Conservation (phyloP, 2,329 filamentous ascomycete species). For the Emmonsia crescens region DNA sequence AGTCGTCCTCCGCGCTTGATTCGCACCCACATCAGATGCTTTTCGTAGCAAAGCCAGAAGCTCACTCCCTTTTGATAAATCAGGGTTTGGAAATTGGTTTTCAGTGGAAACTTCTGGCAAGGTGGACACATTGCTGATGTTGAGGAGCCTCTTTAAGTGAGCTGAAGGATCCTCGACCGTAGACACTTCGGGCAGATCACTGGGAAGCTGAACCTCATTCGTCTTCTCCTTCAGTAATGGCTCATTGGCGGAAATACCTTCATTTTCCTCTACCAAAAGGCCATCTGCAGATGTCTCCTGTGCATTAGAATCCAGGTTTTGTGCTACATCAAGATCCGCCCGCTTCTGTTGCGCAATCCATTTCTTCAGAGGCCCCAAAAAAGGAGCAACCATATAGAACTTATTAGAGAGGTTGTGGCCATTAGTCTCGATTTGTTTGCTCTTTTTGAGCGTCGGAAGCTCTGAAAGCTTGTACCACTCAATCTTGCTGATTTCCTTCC, state of each 20-base stretch:
- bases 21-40: constrained; percentile 22
- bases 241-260: constrained; percentile 10
- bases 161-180: constrained; percentile 35
- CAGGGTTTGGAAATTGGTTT: constrained; percentile 17
- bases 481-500: constrained; percentile 97
- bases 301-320: constrained; percentile 33
- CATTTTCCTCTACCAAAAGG: constrained; percentile 15
- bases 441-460: constrained; percentile 68
- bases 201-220: constrained; percentile 20
- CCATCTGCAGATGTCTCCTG: constrained; percentile 41
- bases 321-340: constrained; percentile 42
- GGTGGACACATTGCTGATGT: constrained; percentile 23
- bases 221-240: constrained; percentile 13
- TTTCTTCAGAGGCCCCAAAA: constrained; percentile 71
- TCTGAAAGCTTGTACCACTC: constrained; percentile 88
- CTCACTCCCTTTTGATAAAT: constrained; percentile 38
- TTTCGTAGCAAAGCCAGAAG: constrained; percentile 47
- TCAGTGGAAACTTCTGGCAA: constrained; percentile 9
- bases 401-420: constrained; percentile 48
- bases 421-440: constrained; percentile 34
- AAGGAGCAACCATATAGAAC: constrained; percentile 97
- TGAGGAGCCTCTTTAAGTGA: constrained; percentile 42
- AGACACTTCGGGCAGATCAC: constrained; percentile 32
- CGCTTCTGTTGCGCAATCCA: constrained; percentile 84
- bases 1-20: constrained; percentile 24